These are phyloP conservation scores for Blastobotrys attinorum DNA, from an alignment of 805 yeast genomes.

Conservation along the genomic window DNA sequence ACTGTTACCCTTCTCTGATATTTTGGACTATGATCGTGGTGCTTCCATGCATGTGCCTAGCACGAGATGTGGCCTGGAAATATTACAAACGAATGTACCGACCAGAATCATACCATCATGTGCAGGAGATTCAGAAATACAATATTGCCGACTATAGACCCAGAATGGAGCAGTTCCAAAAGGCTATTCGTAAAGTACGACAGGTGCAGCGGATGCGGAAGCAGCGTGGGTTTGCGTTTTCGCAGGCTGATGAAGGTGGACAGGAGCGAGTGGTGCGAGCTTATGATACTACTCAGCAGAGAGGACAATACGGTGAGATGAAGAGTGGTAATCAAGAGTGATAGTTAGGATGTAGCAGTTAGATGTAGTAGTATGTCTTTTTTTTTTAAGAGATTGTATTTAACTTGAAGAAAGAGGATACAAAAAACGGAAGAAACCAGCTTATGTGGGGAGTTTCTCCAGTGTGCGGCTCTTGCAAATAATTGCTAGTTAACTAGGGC, in stretches of 20 bases:
- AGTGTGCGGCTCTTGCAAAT: too few species aligned
- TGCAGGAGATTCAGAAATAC: constrained; percentile 93
- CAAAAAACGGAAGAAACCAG: too few species aligned
- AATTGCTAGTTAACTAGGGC: too few species aligned
- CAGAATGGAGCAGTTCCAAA: constrained; percentile 93
- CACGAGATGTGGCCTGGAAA: constrained; percentile 91
- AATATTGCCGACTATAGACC: constrained; percentile 92
- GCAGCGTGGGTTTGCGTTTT: constrained; percentile 97
- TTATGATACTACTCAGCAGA: constrained; percentile 85
- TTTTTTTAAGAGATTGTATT: background rate
- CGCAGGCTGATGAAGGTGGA: constrained; percentile 92
- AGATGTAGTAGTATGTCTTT: background rate
- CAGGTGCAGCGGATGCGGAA: constrained; percentile 98
- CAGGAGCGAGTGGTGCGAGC: constrained; percentile 87
- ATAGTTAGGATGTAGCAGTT: background rate
- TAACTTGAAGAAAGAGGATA: too few species aligned
- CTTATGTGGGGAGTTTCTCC: too few species aligned
- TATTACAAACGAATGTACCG: constrained; percentile 84
- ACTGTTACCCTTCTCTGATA: constrained; percentile 65
- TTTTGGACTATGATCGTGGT: constrained; percentile 82
- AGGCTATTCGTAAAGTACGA: constrained; percentile 92
- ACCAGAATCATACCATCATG: constrained; percentile 90
- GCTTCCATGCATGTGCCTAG: constrained; percentile 66
- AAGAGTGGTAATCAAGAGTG: constrained; percentile 13
- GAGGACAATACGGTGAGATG: constrained; percentile 66